These are phyloP conservation scores for Microdochium paspali DNA, from an alignment of 2,329 filamentous ascomycete species.

Conservation along the genomic window DNA sequence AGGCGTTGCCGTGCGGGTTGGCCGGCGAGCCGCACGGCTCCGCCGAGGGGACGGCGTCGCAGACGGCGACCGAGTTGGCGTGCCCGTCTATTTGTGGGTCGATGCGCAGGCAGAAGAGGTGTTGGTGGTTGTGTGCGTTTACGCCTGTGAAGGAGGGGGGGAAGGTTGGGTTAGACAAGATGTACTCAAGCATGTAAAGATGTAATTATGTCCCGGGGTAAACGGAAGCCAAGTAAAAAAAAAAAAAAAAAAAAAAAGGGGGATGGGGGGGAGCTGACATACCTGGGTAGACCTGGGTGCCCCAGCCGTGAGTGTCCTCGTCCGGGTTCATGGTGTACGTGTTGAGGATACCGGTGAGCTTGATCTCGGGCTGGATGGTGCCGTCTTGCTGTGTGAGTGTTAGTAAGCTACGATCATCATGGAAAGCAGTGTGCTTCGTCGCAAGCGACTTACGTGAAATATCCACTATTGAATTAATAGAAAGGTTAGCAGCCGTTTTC, in stretches of 20 bases:
- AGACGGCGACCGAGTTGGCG: constrained; percentile 76
- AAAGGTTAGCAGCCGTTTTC: not conserved
- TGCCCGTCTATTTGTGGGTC: constrained; percentile 82
- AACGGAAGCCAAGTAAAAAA: not conserved
- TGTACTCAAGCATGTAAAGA: not conserved
- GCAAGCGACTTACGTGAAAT: constrained; percentile 56
- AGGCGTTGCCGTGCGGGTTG: constrained; percentile 86
- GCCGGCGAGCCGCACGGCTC: constrained; percentile 70
- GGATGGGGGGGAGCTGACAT: constrained; percentile 3
- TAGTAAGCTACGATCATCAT: constrained; percentile 3
- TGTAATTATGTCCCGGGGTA: not conserved
- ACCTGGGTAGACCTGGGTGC: constrained; percentile 78
- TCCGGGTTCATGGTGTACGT: constrained; percentile 74
- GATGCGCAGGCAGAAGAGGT: constrained; percentile 83
- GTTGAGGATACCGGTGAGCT: constrained; percentile 86
- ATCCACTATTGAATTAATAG: constrained; percentile 58
- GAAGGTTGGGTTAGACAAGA: not conserved
- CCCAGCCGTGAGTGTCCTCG: constrained; percentile 80
- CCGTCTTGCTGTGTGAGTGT: constrained; percentile 57
- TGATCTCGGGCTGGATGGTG: constrained; percentile 84
- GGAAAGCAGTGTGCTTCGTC: no score
- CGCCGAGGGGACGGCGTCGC: constrained; percentile 62
- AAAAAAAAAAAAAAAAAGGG: not conserved
- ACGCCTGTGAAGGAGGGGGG: no score
- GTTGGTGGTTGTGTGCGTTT: constrained; percentile 93